Evolutionary conservation across 177 flowering plant species (phyloP).

Genomic region (Tripterygium wilfordii): DNA sequence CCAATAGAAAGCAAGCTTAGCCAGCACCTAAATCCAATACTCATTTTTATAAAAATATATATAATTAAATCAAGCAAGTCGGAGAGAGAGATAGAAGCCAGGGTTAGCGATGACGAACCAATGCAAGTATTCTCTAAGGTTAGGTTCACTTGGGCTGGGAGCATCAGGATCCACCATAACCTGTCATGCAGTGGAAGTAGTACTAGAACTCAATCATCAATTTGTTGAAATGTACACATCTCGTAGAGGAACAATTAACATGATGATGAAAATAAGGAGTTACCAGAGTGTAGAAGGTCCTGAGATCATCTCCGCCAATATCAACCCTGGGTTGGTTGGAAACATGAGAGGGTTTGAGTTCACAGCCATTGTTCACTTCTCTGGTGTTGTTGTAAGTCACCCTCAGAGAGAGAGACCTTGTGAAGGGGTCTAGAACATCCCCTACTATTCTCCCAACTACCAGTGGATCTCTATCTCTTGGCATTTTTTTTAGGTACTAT

Average conservation of each 20-base stretch:
- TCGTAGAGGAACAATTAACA: no score
- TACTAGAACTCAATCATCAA: no score
- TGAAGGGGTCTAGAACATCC: conserved; percentile 47
- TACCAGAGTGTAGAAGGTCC: conserved; percentile 55
- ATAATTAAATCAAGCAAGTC: no score
- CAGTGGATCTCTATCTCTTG: conserved; percentile 42
- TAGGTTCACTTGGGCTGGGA: conserved; percentile 64
- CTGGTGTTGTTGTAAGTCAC: conserved; percentile 22
- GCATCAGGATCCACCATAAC: conserved; percentile 93
- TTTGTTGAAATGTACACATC: no score
- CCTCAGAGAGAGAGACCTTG: conserved; percentile 27
- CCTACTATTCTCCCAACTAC: conserved; percentile 50
- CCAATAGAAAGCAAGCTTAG: no score
- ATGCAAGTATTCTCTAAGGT: conserved; percentile 71
- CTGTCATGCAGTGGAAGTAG: no score
- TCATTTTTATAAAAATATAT: no score
- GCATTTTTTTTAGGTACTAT: conserved; percentile 25
- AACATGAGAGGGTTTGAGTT: conserved; percentile 50
- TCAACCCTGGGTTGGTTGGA: conserved; percentile 47
- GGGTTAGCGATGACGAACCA: conserved; percentile 34
- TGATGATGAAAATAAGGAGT: background rate
- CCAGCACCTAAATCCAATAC: no score
- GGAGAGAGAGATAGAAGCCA: background rate
- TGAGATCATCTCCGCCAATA: conserved; percentile 47
- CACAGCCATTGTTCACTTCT: conserved; percentile 44